Percentiles rank a stretch among this genome's conserved stretches.
Conservation (phyloP, 495 filamentous ascomycete species). For the Baudoinia panamericana region DNA sequence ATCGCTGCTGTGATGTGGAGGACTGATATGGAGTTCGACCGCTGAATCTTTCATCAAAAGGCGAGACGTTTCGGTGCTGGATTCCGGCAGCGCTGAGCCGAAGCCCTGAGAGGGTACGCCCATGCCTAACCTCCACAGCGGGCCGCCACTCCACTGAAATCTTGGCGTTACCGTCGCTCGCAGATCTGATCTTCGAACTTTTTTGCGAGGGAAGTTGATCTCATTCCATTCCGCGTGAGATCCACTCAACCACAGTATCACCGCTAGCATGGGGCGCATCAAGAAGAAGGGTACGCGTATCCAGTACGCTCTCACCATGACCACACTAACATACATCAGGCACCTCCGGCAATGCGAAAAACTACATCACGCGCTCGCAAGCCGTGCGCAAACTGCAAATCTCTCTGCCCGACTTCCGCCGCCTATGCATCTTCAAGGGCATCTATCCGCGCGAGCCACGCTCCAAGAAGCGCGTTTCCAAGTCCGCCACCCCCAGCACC, state of each 20-base stretch:
- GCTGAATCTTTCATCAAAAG: too few species aligned
- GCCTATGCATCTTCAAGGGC: conserved; percentile 98
- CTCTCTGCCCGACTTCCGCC: conserved; percentile 89
- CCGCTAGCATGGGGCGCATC: conserved; percentile 55
- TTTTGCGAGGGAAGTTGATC: not conserved
- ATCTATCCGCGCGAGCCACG: conserved; percentile 95
- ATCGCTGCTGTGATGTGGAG: too few species aligned
- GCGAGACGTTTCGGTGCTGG: too few species aligned
- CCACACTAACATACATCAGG: conserved; percentile 34
- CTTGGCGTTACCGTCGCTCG: too few species aligned
- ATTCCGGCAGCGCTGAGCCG: too few species aligned
- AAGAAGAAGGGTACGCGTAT: conserved; percentile 73
- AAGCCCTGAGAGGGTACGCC: too few species aligned
- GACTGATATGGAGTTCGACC: too few species aligned
- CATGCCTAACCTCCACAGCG: too few species aligned
- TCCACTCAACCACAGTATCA: not conserved
- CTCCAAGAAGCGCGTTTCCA: conserved; percentile 91
- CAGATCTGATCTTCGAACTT: conserved; percentile 3
- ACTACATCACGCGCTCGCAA: conserved; percentile 93
- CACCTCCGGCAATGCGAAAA: conserved; percentile 84
- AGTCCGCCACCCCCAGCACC: conserved; percentile 73
- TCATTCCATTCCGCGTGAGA: not conserved
- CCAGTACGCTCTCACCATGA: conserved; percentile 3
- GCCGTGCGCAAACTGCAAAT: conserved; percentile 96
- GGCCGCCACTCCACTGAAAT: too few species aligned